A percentile compares a stretch with the other conserved stretches of the same genome.
These are phyloP conservation scores for Didymella glomerata DNA, from an alignment of 2,329 filamentous ascomycete species.

Conservation along the genomic window DNA sequence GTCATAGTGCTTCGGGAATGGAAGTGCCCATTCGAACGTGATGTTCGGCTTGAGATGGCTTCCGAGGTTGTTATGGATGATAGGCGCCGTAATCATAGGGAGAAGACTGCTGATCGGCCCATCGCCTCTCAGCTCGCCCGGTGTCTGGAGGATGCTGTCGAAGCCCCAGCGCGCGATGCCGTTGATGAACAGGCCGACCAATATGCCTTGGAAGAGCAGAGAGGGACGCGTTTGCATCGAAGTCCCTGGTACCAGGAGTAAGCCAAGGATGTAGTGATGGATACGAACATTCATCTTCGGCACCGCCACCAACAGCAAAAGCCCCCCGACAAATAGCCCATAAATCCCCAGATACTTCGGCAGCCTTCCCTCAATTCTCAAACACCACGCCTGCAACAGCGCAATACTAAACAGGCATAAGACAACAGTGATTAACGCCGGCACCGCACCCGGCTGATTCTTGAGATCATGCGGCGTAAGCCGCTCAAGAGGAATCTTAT, in stretches of 20 bases:
- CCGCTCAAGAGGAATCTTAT: slow-evolving; percentile 90
- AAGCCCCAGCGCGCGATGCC: slow-evolving; percentile 95
- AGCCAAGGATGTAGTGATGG: slow-evolving; percentile 91
- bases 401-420: slow-evolving; percentile 73
- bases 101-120: slow-evolving; percentile 66
- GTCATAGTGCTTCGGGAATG: slow-evolving; percentile 65
- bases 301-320: slow-evolving; percentile 74
- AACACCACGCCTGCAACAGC: slow-evolving; percentile 80
- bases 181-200: slow-evolving; percentile 92
- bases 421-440: slow-evolving; percentile 81
- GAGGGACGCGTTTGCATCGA: slow-evolving; percentile 85
- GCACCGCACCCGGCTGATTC: slow-evolving; percentile 86
- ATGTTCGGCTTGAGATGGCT: slow-evolving; percentile 61
- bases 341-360: slow-evolving; percentile 82
- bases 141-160: slow-evolving; percentile 85
- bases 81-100: slow-evolving; percentile 55
- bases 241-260: slow-evolving; percentile 87
- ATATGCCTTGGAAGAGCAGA: slow-evolving; percentile 85
- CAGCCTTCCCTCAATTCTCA: slow-evolving; percentile 84
- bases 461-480: slow-evolving; percentile 89
- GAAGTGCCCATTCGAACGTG: slow-evolving; percentile 67
- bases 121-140: slow-evolving; percentile 70
- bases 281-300: slow-evolving; percentile 85
- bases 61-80: slow-evolving; percentile 56
- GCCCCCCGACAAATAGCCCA: slow-evolving; percentile 68